Evolutionary conservation across 805 yeast genomes (phyloP).

Genomic region (Myxozyma sirexii): DNA sequence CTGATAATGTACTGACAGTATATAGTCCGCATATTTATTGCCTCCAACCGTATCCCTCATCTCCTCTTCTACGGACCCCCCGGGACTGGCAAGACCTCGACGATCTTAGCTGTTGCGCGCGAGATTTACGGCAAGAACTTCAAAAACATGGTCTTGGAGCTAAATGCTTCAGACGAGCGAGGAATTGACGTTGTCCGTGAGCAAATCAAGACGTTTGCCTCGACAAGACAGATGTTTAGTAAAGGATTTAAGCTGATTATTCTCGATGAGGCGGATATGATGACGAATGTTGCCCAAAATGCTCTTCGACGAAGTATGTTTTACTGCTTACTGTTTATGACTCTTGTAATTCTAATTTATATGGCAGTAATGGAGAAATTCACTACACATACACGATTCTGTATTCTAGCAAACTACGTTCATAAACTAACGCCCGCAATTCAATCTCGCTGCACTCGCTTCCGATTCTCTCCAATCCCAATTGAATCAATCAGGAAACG

Average conservation of each 20-base stretch:
- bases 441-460: conserved; percentile 90
- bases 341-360: conserved; percentile 51
- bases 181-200: conserved; percentile 98
- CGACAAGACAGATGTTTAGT: conserved; percentile 91
- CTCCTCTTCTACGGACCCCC: conserved; percentile 93
- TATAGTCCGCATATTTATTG: conserved; percentile 72
- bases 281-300: conserved; percentile 96
- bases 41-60: conserved; percentile 85
- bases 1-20: not conserved
- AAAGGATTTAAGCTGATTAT: conserved; percentile 94
- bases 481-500: conserved; percentile 69
- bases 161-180: conserved; percentile 96
- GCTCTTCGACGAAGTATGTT: conserved; percentile 91
- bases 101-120: conserved; percentile 81
- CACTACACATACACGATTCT: conserved; percentile 87
- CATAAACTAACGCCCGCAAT: conserved; percentile 95
- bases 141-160: conserved; percentile 83
- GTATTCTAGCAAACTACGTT: conserved; percentile 92
- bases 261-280: conserved; percentile 94
- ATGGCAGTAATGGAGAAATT: conserved; percentile 70
- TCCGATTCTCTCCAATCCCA: conserved; percentile 83
- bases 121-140: conserved; percentile 84
- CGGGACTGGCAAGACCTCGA: conserved; percentile 91
- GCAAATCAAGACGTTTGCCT: conserved; percentile 94
- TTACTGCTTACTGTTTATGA: not conserved